Conservation (phyloP, 306 rosid species). For the Castanea crenata region DNA sequence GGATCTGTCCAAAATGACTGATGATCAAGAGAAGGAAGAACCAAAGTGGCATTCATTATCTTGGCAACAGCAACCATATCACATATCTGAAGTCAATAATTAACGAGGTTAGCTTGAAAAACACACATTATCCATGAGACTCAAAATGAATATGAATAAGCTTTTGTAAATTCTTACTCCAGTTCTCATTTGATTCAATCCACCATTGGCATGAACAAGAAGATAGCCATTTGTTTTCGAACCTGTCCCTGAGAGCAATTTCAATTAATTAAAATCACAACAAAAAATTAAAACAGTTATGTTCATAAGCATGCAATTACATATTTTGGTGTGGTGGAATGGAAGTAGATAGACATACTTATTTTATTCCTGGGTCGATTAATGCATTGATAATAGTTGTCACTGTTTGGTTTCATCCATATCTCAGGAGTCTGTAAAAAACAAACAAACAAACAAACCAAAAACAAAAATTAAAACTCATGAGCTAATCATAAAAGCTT, state of each 20-base stretch:
- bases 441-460: background rate
- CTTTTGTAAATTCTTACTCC: conserved; percentile 52
- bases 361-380: conserved; percentile 51
- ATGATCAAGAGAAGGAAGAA: conserved; percentile 93
- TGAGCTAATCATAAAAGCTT: background rate
- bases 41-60: conserved; percentile 94
- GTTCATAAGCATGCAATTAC: background rate
- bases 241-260: conserved; percentile 34
- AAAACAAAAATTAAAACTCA: background rate
- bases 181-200: conserved; percentile 99
- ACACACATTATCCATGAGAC: background rate
- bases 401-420: conserved; percentile 85
- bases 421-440: conserved; percentile 67
- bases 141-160: background rate
- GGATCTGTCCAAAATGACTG: conserved; percentile 98
- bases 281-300: background rate
- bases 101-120: conserved; percentile 32
- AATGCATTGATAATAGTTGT: conserved; percentile 60
- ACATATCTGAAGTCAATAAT: conserved; percentile 66
- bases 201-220: conserved; percentile 95
- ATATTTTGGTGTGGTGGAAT: background rate
- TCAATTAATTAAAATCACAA: background rate
- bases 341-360: conserved; percentile 44
- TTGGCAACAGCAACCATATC: conserved; percentile 99
- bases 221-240: conserved; percentile 80